Evolutionary conservation across 2,329 filamentous ascomycete species (phyloP).

Genomic region (Coniochaeta prunicola): DNA sequence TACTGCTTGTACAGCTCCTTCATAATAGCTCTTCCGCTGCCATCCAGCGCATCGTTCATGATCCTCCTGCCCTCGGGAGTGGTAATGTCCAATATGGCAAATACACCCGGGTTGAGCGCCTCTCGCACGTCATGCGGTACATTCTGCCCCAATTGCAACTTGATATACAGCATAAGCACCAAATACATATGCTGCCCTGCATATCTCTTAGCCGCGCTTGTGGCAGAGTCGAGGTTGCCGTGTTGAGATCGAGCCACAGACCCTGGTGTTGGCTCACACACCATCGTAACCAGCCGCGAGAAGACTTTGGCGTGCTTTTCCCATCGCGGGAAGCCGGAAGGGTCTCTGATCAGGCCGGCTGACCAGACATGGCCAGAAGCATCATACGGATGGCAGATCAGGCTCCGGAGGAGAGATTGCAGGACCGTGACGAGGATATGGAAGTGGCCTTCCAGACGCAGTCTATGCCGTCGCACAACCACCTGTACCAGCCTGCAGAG

Average conservation of each 20-base stretch:
- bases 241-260: conserved; percentile 25
- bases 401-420: conserved; percentile 46
- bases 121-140: conserved; percentile 44
- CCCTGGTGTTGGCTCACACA: conserved; percentile 23
- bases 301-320: conserved; percentile 42
- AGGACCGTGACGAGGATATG: conserved; percentile 49
- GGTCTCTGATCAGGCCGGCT: conserved; percentile 5
- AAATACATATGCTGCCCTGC: conserved; percentile 57
- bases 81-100: conserved; percentile 52
- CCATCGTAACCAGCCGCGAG: conserved; percentile 48
- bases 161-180: conserved; percentile 51
- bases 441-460: conserved; percentile 55
- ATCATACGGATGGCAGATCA: conserved; percentile 34
- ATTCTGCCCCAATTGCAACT: conserved; percentile 50
- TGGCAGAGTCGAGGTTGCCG: conserved; percentile 48
- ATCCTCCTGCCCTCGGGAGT: conserved; percentile 46
- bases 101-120: conserved; percentile 50
- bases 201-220: conserved; percentile 52
- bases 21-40: conserved; percentile 51
- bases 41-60: conserved; percentile 53
- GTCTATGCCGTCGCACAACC: conserved; percentile 52
- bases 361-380: conserved; percentile 10
- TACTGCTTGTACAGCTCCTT: conserved; percentile 52
- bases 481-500: conserved; percentile 48
- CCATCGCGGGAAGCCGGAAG: conserved; percentile 25